Percentiles rank a stretch among this genome's conserved stretches.
phyloP scores from a whole-genome alignment of 257 asterid species.

The Echium plantagineum region DNA sequence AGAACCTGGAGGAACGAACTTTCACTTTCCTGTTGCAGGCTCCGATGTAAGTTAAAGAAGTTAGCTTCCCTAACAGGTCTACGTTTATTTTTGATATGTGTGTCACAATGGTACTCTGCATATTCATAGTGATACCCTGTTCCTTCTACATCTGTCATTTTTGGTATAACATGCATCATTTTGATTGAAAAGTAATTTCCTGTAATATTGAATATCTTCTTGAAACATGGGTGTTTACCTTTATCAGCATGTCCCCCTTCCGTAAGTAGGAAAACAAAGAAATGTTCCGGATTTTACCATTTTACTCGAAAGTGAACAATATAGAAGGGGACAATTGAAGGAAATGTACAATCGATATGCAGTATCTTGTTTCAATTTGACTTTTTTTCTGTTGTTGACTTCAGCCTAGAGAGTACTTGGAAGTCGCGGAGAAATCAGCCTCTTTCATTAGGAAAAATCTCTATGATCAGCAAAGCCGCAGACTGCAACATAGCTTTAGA shows the following conservation, averaged over 20 bases:
- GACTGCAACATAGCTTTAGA: constrained; percentile 82
- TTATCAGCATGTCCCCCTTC: background rate
- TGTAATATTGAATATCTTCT: background rate
- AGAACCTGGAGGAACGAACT: constrained; percentile 52
- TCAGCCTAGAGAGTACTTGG: constrained; percentile 75
- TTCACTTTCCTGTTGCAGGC: constrained; percentile 61
- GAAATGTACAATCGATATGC: too few species aligned
- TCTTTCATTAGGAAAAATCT: constrained; percentile 63
- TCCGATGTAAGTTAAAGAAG: constrained; percentile 39
- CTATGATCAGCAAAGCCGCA: constrained; percentile 41
- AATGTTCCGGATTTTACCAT: too few species aligned
- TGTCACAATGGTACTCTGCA: background rate
- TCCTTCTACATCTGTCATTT: background rate
- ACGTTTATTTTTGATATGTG: background rate
- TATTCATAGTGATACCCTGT: background rate
- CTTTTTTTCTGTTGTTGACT: constrained; percentile 9
- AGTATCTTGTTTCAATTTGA: too few species aligned
- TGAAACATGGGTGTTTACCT: background rate
- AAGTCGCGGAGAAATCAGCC: constrained; percentile 79
- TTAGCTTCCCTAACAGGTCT: background rate
- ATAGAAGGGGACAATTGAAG: too few species aligned
- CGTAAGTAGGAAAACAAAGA: too few species aligned
- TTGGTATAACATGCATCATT: background rate
- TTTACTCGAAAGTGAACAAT: too few species aligned
- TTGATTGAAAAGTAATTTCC: background rate